phyloP scores from a whole-genome alignment of 2,329 filamentous ascomycete genomes.

The Hysterium pulicare region DNA sequence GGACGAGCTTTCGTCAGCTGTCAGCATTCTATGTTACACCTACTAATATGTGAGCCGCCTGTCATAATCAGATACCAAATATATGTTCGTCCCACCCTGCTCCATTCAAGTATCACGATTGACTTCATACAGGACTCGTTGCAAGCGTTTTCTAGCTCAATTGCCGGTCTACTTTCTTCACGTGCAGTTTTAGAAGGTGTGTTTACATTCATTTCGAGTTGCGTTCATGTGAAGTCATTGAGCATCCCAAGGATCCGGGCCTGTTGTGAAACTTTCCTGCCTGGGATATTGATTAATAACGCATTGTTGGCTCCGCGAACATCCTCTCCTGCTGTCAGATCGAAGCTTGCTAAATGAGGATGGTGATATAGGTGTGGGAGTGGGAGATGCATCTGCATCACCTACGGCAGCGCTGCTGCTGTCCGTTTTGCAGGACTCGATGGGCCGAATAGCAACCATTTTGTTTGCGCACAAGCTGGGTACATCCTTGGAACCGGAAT shows the following conservation, averaged over 20 bases:
- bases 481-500: conserved; percentile 81
- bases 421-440: conserved; percentile 77
- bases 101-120: background rate
- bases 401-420: conserved; percentile 79
- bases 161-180: conserved; percentile 74
- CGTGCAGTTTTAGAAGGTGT: conserved; percentile 74
- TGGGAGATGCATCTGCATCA: conserved; percentile 74
- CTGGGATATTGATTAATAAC: conserved; percentile 13
- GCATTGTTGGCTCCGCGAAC: conserved; percentile 5
- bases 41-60: background rate
- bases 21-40: background rate
- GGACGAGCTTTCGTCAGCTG: conserved; percentile 6
- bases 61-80: conserved; percentile 58
- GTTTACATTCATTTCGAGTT: conserved; percentile 5
- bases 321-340: background rate
- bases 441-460: conserved; percentile 79
- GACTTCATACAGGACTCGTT: conserved; percentile 60
- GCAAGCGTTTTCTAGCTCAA: conserved; percentile 80
- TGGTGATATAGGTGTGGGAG: conserved; percentile 61
- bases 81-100: conserved; percentile 50
- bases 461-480: conserved; percentile 80
- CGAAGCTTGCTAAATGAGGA: background rate
- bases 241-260: background rate
- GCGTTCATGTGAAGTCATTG: conserved; percentile 5
- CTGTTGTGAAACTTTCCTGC: background rate